Evolutionary conservation across 257 asterid genomes (phyloP).

Genomic region (Verbascum thapsus): DNA sequence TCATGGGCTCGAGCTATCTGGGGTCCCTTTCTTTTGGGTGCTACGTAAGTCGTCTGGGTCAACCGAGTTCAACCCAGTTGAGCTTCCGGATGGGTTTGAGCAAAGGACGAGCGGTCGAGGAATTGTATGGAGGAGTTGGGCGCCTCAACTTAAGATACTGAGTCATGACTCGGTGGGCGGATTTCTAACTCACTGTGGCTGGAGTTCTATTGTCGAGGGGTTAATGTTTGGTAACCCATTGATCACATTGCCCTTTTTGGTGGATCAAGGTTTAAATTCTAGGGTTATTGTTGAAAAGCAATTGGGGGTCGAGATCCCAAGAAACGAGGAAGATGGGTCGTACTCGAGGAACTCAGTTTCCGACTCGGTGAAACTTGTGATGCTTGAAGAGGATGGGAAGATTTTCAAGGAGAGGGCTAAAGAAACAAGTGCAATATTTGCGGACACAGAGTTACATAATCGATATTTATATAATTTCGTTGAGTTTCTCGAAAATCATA

Average conservation of each 20-base stretch:
- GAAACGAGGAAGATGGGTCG: conserved; percentile 38
- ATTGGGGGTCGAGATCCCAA: conserved; percentile 28
- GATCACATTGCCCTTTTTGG: conserved; percentile 39
- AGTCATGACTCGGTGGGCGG: conserved; percentile 52
- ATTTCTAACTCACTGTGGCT: conserved; percentile 55
- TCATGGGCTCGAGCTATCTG: conserved; percentile 45
- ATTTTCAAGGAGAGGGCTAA: conserved; percentile 27
- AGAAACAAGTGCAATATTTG: conserved; percentile 28
- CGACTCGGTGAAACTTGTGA: conserved; percentile 32
- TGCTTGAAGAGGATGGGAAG: conserved; percentile 29
- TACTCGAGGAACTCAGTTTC: conserved; percentile 37
- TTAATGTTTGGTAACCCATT: conserved; percentile 34
- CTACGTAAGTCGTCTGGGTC: conserved; percentile 32
- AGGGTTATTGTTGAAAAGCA: conserved; percentile 27
- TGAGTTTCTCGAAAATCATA: conserved; percentile 31
- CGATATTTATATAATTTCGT: conserved; percentile 26
- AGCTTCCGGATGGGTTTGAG: conserved; percentile 41
- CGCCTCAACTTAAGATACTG: conserved; percentile 46
- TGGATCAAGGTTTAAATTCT: conserved; percentile 41
- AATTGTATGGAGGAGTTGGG: conserved; percentile 52
- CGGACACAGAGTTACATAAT: conserved; percentile 29
- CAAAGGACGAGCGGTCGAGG: conserved; percentile 44
- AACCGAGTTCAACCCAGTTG: background rate
- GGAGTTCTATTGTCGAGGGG: conserved; percentile 52
- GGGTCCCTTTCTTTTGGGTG: conserved; percentile 47